These are phyloP conservation scores for Dothideomycetes sp. DNA, from an alignment of 2,329 filamentous ascomycete species.

Conservation along the genomic window DNA sequence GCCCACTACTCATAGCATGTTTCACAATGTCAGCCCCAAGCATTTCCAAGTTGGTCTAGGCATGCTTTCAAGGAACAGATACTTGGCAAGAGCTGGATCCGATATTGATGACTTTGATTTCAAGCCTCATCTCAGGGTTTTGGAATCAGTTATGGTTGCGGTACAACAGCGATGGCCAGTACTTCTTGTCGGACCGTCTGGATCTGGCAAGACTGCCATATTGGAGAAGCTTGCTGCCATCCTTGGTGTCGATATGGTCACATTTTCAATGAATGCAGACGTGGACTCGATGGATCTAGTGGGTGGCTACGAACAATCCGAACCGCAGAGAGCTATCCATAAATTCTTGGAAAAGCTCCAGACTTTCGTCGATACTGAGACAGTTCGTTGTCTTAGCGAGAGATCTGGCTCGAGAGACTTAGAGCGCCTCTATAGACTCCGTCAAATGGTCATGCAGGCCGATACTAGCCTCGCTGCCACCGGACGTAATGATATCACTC, in stretches of 20 bases:
- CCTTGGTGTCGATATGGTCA: constrained; percentile 65
- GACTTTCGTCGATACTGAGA: neutral
- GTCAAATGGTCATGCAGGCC: constrained; percentile 1
- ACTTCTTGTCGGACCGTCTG: constrained; percentile 77
- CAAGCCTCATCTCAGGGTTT: constrained; percentile 51
- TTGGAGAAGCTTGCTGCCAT: constrained; percentile 72
- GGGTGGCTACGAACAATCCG: constrained; percentile 91
- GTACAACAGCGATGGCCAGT: constrained; percentile 80
- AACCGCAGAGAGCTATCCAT: constrained; percentile 65
- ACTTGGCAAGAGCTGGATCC: neutral
- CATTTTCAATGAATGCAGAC: constrained; percentile 86
- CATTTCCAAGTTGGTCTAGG: constrained; percentile 75
- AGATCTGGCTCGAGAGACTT: neutral
- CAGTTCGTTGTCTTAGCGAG: neutral
- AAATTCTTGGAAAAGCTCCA: constrained; percentile 46
- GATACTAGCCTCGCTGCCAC: constrained; percentile 5
- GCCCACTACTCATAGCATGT: constrained; percentile 44
- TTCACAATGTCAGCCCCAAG: constrained; percentile 58
- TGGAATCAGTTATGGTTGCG: constrained; percentile 82
- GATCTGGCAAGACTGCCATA: constrained; percentile 76
- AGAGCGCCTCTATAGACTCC: constrained; percentile 2
- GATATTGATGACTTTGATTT: constrained; percentile 6
- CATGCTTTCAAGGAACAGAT: constrained; percentile 51
- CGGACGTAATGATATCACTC: neutral
- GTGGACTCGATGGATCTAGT: constrained; percentile 96